Evolutionary conservation across 1,284 basidiomycete species (phyloP).

Genomic region (Ustilago shanxiensis): DNA sequence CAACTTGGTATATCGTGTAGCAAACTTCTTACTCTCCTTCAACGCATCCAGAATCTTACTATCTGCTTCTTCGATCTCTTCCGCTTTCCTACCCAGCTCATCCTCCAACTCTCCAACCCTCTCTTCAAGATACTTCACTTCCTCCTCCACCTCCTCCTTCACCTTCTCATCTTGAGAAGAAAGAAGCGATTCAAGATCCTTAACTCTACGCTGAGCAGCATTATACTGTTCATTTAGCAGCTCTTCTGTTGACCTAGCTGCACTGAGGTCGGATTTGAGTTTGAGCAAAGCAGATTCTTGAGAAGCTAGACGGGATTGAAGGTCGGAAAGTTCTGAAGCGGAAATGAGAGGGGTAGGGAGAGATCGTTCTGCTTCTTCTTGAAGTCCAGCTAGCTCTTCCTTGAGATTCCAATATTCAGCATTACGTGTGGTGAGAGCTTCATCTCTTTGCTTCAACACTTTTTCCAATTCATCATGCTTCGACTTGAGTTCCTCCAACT

Average conservation of each 20-base stretch:
- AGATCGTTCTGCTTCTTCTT: constrained; percentile 43
- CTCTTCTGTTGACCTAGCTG: constrained; percentile 35
- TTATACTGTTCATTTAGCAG: constrained; percentile 37
- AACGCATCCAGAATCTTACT: constrained; percentile 56
- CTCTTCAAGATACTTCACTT: constrained; percentile 21
- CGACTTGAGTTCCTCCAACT: not conserved
- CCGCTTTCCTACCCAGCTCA: constrained; percentile 56
- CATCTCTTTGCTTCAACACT: constrained; percentile 23
- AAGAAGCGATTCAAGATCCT: constrained; percentile 25
- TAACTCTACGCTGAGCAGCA: constrained; percentile 20
- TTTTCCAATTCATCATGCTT: constrained; percentile 23
- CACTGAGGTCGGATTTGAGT: constrained; percentile 20
- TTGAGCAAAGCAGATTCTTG: constrained; percentile 27
- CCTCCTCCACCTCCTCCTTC: constrained; percentile 10
- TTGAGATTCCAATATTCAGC: constrained; percentile 56
- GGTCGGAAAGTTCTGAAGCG: not conserved
- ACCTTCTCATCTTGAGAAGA: not conserved
- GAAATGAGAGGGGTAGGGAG: not conserved
- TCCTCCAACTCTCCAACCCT: constrained; percentile 53
- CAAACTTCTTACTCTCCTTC: constrained; percentile 58
- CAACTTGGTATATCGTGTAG: constrained; percentile 35
- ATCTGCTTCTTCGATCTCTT: constrained; percentile 64
- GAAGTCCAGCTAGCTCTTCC: constrained; percentile 57
- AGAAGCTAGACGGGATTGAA: not conserved
- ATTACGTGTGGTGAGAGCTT: constrained; percentile 30